phyloP scores from a whole-genome alignment of 805 yeast genomes.

The Citeromyces matritensis region DNA sequence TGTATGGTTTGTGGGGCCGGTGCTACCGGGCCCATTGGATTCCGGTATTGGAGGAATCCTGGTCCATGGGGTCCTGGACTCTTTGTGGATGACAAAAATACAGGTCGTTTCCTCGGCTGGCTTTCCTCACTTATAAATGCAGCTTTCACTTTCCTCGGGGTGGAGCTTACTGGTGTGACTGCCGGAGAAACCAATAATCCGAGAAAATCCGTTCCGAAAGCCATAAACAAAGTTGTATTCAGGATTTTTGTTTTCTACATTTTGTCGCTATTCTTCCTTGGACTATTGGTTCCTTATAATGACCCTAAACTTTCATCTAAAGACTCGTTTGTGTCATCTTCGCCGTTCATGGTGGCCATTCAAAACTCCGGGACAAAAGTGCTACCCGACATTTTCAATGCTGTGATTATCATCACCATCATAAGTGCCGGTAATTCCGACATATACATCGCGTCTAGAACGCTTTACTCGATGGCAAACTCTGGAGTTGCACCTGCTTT shows the following conservation, averaged over 20 bases:
- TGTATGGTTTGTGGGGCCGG: conserved; percentile 72
- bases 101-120: conserved; percentile 57
- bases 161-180: conserved; percentile 60
- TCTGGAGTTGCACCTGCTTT: conserved; percentile 40
- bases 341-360: conserved; percentile 67
- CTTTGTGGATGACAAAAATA: conserved; percentile 26
- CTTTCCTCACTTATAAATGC: conserved; percentile 54
- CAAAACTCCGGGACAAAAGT: conserved; percentile 50
- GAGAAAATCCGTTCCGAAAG: conserved; percentile 53
- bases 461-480: conserved; percentile 50
- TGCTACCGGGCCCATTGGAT: conserved; percentile 52
- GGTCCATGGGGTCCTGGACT: conserved; percentile 65
- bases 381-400: conserved; percentile 59
- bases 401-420: conserved; percentile 48
- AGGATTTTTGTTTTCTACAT: conserved; percentile 58
- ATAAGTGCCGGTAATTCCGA: conserved; percentile 74
- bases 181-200: conserved; percentile 68
- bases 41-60: conserved; percentile 71
- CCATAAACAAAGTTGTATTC: conserved; percentile 52
- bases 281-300: conserved; percentile 53
- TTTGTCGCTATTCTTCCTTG: conserved; percentile 49
- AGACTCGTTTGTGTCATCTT: conserved; percentile 29
- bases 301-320: conserved; percentile 31
- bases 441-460: conserved; percentile 57
- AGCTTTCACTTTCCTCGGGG: conserved; percentile 73